Percentiles rank a stretch among this genome's conserved stretches.
Evolutionary conservation across 2,329 filamentous ascomycete genomes (phyloP).

Genomic region (Diaporthe sp.): DNA sequence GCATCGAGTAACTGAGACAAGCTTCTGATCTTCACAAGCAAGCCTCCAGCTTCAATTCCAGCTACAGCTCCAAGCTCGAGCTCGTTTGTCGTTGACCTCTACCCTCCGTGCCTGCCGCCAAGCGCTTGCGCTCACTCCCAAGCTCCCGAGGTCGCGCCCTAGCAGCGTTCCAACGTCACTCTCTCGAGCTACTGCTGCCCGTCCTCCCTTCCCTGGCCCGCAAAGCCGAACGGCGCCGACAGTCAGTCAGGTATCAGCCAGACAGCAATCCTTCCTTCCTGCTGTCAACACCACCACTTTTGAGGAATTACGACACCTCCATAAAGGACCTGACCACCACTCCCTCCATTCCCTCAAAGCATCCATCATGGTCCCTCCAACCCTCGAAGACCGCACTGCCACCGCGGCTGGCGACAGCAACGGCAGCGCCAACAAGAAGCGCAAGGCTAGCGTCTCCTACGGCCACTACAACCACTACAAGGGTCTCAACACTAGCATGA

Average conservation of each 20-base stretch:
- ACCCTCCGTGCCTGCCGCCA: neutral
- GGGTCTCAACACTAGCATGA: conserved; percentile 66
- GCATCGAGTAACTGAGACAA: neutral
- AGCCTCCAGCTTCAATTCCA: conserved; percentile 1
- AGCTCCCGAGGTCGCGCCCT: conserved; percentile 6
- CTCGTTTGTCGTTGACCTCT: neutral
- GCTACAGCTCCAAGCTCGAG: neutral
- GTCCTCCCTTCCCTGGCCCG: conserved; percentile 14
- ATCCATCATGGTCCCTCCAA: conserved; percentile 35
- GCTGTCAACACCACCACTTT: neutral
- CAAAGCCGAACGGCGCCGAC: conserved; percentile 20
- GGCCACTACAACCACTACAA: conserved; percentile 42
- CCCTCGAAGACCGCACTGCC: conserved; percentile 39
- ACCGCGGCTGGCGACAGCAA: conserved; percentile 9
- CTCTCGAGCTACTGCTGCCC: conserved; percentile 18
- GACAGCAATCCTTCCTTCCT: neutral
- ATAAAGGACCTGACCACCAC: neutral
- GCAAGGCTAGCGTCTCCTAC: conserved; percentile 43
- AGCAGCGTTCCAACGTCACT: conserved; percentile 17
- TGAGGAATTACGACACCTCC: neutral
- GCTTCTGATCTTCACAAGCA: conserved; percentile 26
- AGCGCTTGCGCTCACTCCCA: neutral
- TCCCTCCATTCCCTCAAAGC: neutral
- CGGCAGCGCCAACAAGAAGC: conserved; percentile 31
- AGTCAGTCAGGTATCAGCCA: neutral